Conservation (phyloP, 202 grass and related monocot species). For the Miscanthus sacchariflorus region DNA sequence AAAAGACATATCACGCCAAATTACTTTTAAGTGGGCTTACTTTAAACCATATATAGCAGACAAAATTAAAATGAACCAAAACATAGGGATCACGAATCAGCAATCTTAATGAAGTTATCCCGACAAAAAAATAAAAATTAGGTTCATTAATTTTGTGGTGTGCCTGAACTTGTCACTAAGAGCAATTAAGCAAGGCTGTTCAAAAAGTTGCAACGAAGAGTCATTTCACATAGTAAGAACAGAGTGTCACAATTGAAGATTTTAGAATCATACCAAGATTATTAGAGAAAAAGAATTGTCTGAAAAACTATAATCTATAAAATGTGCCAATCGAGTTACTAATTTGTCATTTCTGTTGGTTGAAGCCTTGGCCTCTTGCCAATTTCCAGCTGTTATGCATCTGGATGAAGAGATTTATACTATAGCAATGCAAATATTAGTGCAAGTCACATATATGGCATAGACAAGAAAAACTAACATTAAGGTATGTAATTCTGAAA, state of each 20-base stretch:
- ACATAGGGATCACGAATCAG: neutral
- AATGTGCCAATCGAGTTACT: neutral
- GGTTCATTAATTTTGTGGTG: neutral
- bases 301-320: neutral
- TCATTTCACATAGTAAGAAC: neutral
- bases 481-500: neutral
- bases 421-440: too few species aligned
- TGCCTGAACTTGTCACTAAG: neutral
- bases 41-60: neutral
- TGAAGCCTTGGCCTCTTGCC: too few species aligned
- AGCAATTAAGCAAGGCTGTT: conserved; percentile 10
- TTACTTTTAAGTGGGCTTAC: neutral
- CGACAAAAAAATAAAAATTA: neutral
- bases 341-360: neutral
- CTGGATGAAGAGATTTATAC: too few species aligned
- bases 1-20: neutral
- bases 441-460: too few species aligned
- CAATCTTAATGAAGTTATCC: neutral
- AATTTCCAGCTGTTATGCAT: too few species aligned
- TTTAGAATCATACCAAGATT: neutral
- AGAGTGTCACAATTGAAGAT: neutral
- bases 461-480: too few species aligned
- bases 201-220: neutral
- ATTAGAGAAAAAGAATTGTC: neutral
- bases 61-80: neutral